Evolutionary conservation across 768 basidiomycete species (phyloP), one percentile per base, ranked within the genome.

Genomic region (Crepidotus variabilis): DNA sequence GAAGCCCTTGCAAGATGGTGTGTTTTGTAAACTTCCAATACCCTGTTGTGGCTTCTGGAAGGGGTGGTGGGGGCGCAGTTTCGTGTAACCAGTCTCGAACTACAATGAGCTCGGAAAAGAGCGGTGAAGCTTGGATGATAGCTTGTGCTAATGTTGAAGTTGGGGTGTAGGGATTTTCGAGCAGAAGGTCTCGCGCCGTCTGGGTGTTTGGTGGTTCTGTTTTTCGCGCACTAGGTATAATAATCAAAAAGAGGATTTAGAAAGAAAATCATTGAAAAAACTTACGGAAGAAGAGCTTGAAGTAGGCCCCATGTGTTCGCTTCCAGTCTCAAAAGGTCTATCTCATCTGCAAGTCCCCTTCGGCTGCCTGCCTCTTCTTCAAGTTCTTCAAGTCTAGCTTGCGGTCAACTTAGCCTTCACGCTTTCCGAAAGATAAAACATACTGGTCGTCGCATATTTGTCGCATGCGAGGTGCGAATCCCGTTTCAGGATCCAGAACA

Each of bases 81-180:
- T 91, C 88, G 59, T 92, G 89, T 1, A 93, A 77, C 92, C 92
- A 94, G 68, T 93, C 90, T n/a, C 89, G 83, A 7, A 93, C 85
- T 46, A 89, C 84, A 47, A 90, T 77, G 54, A 93, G 88, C 58
- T 92, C 92, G 0, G 81, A 71, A 34, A 93, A 83, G 1, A 87
- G 76, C 0, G 82, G 83, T 0, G 86, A 90, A 2, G 82, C 71
- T 49, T 80, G 71, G 77, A 94, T 80, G 51, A 91, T 82, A 2
- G 84, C 80, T 65, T 91, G 86, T 0, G 88, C 88, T 23, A 94
- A 79, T 0, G 85, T 85, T 4, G 84, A 79, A 0, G 88, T 85
- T 0, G 93, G 91, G 0, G 88, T 89, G 71, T 93, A 94, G 0
- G 92, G 90, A 65, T 95, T 94, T 60, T 82, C 72, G 1, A 77